Percentiles rank a stretch among this genome's conserved stretches.
Evolutionary conservation across 176 grass and related monocot genomes (phyloP).

Genomic region (Avena insularis): DNA sequence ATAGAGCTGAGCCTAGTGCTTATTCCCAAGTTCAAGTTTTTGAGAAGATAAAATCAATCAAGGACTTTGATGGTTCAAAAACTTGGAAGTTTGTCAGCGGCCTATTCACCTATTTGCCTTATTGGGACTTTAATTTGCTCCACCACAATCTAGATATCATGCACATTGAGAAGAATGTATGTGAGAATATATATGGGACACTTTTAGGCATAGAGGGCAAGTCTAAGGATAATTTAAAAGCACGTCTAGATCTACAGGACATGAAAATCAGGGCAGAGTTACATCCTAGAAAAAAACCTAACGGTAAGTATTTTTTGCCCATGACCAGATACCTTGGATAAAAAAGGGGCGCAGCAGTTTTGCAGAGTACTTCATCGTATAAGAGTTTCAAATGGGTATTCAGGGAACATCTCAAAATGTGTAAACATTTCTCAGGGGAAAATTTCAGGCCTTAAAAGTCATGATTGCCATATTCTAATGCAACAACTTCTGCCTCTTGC

Average conservation of each 20-base stretch:
- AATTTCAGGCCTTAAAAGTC: not conserved
- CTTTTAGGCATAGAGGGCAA: not conserved
- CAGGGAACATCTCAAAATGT: conserved; percentile 11
- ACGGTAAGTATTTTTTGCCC: conserved; percentile 23
- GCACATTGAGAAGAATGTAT: conserved; percentile 1
- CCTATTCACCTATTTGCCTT: not conserved
- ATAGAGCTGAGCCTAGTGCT: not conserved
- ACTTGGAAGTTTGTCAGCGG: not conserved
- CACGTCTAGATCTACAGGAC: not conserved
- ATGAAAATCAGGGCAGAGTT: conserved; percentile 22
- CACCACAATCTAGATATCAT: not conserved
- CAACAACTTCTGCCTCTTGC: not conserved
- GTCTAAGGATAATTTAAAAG: conserved; percentile 34
- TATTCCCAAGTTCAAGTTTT: not conserved
- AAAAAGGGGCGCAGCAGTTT: not conserved
- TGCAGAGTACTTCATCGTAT: not conserved
- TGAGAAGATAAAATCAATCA: not conserved
- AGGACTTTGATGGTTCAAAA: not conserved
- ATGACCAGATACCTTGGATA: conserved; percentile 18
- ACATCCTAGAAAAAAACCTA: conserved; percentile 20
- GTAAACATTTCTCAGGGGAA: not conserved
- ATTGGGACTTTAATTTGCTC: not conserved
- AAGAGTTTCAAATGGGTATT: conserved; percentile 4
- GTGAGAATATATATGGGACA: not conserved
- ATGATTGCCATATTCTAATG: conserved; percentile 3